phyloP scores from a whole-genome alignment of 139 green algal species.

The Raphidocelis subcapitata region DNA sequence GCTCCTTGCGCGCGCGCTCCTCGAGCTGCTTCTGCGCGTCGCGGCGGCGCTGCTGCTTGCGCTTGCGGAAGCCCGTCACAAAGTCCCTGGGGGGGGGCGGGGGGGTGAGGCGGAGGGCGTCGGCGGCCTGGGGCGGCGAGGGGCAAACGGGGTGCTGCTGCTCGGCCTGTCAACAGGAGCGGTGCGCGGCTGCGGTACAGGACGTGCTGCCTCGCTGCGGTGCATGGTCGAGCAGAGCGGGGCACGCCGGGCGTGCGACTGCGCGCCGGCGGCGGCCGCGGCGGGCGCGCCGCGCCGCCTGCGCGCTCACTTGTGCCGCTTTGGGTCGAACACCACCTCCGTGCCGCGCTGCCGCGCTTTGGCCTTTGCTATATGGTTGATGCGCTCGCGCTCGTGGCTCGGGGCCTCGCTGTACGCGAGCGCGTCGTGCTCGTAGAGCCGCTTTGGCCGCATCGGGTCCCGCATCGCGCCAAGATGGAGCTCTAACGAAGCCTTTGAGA shows the following conservation, averaged over 20 bases:
- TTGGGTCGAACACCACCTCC: constrained; percentile 68
- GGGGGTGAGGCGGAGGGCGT: too few species aligned
- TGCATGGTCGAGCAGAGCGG: too few species aligned
- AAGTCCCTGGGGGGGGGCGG: constrained; percentile 49
- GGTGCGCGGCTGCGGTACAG: neutral
- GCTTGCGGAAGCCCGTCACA: constrained; percentile 68
- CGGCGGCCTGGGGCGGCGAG: too few species aligned
- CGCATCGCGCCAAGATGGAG: too few species aligned
- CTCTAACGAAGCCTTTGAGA: too few species aligned
- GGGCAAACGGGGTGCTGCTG: too few species aligned
- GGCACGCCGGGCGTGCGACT: neutral
- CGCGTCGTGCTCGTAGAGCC: constrained; percentile 38
- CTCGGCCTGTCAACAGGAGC: too few species aligned
- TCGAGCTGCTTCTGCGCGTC: constrained; percentile 58
- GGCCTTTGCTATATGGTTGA: constrained; percentile 48
- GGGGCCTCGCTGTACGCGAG: constrained; percentile 22
- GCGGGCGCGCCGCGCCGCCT: too few species aligned
- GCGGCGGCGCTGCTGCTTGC: constrained; percentile 65
- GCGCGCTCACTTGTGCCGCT: constrained; percentile 60
- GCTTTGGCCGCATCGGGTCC: neutral
- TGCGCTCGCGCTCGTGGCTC: constrained; percentile 12
- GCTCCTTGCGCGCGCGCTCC: constrained; percentile 42
- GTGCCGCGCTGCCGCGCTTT: constrained; percentile 45
- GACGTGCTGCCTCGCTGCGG: too few species aligned
- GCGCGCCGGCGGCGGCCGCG: neutral